Conservation (phyloP, 2,329 filamentous ascomycete genomes). For the Aureobasidium namibiae region DNA sequence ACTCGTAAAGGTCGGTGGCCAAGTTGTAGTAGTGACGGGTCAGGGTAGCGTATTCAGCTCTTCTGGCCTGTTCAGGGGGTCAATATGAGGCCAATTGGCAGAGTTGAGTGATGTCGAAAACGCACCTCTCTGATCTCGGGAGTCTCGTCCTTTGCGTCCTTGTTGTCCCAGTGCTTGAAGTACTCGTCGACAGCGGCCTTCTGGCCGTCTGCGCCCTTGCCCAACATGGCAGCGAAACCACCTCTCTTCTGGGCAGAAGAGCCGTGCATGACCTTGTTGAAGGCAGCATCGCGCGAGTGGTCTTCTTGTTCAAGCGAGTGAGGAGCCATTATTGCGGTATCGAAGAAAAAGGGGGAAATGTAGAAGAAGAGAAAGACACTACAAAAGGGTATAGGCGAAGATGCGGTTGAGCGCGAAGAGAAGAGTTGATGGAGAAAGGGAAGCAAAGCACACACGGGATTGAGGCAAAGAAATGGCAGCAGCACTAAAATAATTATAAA, state of each 20-base stretch:
- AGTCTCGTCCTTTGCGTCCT: slow-evolving; percentile 70
- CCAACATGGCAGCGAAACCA: slow-evolving; percentile 74
- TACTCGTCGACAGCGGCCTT: slow-evolving; percentile 81
- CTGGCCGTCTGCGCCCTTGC: slow-evolving; percentile 72
- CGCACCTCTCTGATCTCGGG: slow-evolving; percentile 63
- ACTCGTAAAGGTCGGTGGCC: slow-evolving; percentile 59
- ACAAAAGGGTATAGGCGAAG: slow-evolving; percentile 4
- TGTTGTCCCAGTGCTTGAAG: slow-evolving; percentile 95
- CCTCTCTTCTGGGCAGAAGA: slow-evolving; percentile 69
- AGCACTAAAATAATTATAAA: slow-evolving; percentile 11
- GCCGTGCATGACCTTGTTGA: slow-evolving; percentile 76
- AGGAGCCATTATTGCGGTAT: slow-evolving; percentile 17
- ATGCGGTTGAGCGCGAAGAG: slow-evolving; percentile 11
- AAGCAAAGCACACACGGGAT: not conserved
- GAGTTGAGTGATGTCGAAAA: not conserved
- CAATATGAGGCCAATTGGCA: not conserved
- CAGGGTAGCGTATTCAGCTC: slow-evolving; percentile 83
- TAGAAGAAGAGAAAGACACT: slow-evolving; percentile 5
- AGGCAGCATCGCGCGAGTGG: slow-evolving; percentile 49
- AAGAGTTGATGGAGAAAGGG: slow-evolving; percentile 1
- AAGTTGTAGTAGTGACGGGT: slow-evolving; percentile 66
- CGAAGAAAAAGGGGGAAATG: not conserved
- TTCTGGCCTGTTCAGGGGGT: slow-evolving; percentile 35
- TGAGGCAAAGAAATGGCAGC: slow-evolving; percentile 5
- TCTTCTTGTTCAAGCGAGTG: slow-evolving; percentile 33